phyloP scores from a whole-genome alignment of 768 basidiomycete genomes.

The Russula ochroleuca region DNA sequence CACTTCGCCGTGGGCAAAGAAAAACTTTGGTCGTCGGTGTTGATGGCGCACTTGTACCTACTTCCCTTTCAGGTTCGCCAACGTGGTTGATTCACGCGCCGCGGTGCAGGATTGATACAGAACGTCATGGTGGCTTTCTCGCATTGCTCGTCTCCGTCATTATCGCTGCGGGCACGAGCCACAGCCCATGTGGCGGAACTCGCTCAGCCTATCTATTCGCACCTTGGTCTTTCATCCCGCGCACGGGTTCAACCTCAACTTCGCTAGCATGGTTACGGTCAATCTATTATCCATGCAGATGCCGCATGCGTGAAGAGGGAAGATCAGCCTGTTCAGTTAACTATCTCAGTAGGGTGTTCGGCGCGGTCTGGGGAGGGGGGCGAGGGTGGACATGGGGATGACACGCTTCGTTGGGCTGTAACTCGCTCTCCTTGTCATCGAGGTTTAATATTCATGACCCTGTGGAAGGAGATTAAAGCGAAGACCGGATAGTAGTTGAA shows the following conservation, averaged over 20 bases:
- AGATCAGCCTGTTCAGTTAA: constrained; percentile 46
- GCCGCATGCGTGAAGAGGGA: constrained; percentile 56
- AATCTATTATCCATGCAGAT: constrained; percentile 66
- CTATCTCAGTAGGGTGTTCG: constrained; percentile 58
- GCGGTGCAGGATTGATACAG: no score
- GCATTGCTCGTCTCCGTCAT: constrained; percentile 43
- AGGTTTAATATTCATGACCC: constrained; percentile 48
- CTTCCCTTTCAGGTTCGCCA: no score
- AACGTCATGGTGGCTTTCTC: no score
- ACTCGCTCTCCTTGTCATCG: constrained; percentile 56
- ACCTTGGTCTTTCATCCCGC: no score
- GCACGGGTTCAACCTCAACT: constrained; percentile 55
- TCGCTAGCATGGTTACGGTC: constrained; percentile 63
- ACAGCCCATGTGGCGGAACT: no score
- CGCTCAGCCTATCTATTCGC: no score
- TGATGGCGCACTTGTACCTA: no score
- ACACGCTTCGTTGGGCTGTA: constrained; percentile 54
- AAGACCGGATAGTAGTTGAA: constrained; percentile 49
- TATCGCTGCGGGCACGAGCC: no score
- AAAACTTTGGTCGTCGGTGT: no score
- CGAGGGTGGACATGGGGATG: constrained; percentile 57
- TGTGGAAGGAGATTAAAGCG: constrained; percentile 64
- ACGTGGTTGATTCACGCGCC: no score
- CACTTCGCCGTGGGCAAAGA: no score
- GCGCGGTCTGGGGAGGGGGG: constrained; percentile 58